Percentiles rank a stretch among this genome's conserved stretches.
These are phyloP conservation scores for Ceratobasidium papillatum DNA, from an alignment of 1,284 basidiomycete genomes.

Conservation along the genomic window DNA sequence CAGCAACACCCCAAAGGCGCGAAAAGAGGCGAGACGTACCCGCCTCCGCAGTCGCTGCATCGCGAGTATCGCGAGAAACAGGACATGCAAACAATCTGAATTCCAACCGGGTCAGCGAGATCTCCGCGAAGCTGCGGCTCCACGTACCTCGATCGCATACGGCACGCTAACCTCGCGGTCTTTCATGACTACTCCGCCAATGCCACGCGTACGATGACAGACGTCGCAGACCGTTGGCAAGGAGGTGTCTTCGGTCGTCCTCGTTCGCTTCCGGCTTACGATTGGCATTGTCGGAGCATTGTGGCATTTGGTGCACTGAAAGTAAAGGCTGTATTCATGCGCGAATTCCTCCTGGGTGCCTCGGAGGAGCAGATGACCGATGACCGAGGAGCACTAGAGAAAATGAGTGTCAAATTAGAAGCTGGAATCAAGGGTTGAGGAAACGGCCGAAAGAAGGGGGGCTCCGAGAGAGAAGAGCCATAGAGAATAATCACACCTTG, in stretches of 20 bases:
- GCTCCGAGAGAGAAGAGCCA: neutral
- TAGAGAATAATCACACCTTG: slow-evolving; percentile 9
- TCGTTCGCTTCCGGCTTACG: slow-evolving; percentile 42
- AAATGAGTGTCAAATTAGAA: slow-evolving; percentile 21
- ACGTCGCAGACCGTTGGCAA: slow-evolving; percentile 44
- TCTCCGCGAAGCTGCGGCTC: slow-evolving; percentile 5
- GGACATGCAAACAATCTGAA: slow-evolving; percentile 40
- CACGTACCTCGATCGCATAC: slow-evolving; percentile 43
- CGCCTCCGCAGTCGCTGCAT: slow-evolving; percentile 44
- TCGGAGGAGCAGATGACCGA: slow-evolving; percentile 42
- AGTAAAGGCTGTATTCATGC: slow-evolving; percentile 40
- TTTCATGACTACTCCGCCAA: slow-evolving; percentile 43
- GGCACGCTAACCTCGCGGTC: slow-evolving; percentile 35
- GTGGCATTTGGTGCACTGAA: slow-evolving; percentile 42
- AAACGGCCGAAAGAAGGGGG: slow-evolving; percentile 1
- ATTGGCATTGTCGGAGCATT: slow-evolving; percentile 19
- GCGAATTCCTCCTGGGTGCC: slow-evolving; percentile 43
- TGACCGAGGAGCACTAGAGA: slow-evolving; percentile 35
- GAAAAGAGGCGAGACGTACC: slow-evolving; percentile 3
- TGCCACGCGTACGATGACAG: slow-evolving; percentile 43
- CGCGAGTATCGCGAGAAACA: slow-evolving; percentile 43
- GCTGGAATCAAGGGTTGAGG: neutral
- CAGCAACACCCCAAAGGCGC: neutral
- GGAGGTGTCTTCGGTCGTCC: slow-evolving; percentile 42
- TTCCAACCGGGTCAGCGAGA: neutral